Conservation (phyloP, 768 basidiomycete genomes). For the Lentinula edodes region DNA sequence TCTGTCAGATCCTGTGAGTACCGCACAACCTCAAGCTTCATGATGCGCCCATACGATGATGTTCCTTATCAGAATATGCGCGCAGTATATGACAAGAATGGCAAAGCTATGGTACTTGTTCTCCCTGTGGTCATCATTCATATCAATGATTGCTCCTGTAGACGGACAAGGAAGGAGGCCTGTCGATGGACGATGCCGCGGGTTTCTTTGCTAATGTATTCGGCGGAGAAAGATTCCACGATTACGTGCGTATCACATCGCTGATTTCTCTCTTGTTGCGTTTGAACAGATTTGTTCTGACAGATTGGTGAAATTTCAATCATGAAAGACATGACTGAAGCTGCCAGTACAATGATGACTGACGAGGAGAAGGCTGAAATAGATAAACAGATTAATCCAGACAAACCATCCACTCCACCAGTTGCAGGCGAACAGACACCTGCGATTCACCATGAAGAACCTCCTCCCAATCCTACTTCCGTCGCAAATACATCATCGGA, state of each 20-base stretch:
- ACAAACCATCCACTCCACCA: conserved; percentile 16
- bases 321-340: conserved; percentile 88
- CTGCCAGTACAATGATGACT: conserved; percentile 82
- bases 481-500: neutral
- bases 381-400: conserved; percentile 62
- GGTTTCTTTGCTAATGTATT: conserved; percentile 96
- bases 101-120: conserved; percentile 65
- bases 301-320: conserved; percentile 96
- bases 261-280: neutral
- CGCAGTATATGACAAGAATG: conserved; percentile 92
- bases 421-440: conserved; percentile 10
- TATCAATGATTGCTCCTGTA: conserved; percentile 15
- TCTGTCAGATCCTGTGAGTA: conserved; percentile 71
- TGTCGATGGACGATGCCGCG: conserved; percentile 85
- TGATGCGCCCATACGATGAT: neutral
- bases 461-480: conserved; percentile 3
- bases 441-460: conserved; percentile 12
- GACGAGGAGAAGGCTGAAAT: conserved; percentile 91
- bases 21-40: conserved; percentile 5
- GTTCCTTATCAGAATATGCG: conserved; percentile 58
- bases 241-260: conserved; percentile 59
- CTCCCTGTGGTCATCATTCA: neutral
- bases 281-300: neutral
- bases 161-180: conserved; percentile 74
- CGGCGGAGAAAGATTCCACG: conserved; percentile 86